These are phyloP conservation scores for Pythium folliculosum DNA, from an alignment of 352 stramenopile genomes.

Conservation along the genomic window DNA sequence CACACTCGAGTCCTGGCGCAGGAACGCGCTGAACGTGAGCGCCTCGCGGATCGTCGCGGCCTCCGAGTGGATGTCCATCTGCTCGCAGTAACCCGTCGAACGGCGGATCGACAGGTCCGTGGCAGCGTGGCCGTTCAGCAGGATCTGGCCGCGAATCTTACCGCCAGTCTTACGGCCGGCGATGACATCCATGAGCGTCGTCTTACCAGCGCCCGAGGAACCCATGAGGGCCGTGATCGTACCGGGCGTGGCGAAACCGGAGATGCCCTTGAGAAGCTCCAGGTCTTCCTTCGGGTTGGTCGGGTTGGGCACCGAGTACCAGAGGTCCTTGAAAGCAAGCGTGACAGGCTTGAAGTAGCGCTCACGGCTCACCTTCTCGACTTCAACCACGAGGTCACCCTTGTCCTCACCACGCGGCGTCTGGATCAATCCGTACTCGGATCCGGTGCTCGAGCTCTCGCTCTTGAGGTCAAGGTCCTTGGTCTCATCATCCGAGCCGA, in stretches of 20 bases:
- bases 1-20: slow-evolving; percentile 22
- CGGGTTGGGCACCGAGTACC: slow-evolving; percentile 38
- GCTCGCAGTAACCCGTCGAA: slow-evolving; percentile 46
- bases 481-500: background rate
- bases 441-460: slow-evolving; percentile 10
- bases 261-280: slow-evolving; percentile 56
- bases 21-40: slow-evolving; percentile 13
- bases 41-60: slow-evolving; percentile 20
- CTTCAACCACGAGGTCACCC: slow-evolving; percentile 4
- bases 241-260: slow-evolving; percentile 46
- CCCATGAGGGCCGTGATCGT: slow-evolving; percentile 74
- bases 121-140: slow-evolving; percentile 87
- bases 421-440: slow-evolving; percentile 1
- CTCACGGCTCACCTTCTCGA: slow-evolving; percentile 3
- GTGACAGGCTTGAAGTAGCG: slow-evolving; percentile 23
- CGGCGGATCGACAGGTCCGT: slow-evolving; percentile 50
- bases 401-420: slow-evolving; percentile 1
- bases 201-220: slow-evolving; percentile 86
- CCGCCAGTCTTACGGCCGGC: slow-evolving; percentile 92
- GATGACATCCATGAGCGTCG: slow-evolving; percentile 95
- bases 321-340: slow-evolving; percentile 11
- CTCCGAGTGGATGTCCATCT: slow-evolving; percentile 28
- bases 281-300: slow-evolving; percentile 31
- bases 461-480: background rate
- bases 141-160: slow-evolving; percentile 80